Percentiles rank a stretch among this genome's conserved stretches.
phyloP scores from a whole-genome alignment of 1,284 basidiomycete species.

The Ceratobasidium theobromae region DNA sequence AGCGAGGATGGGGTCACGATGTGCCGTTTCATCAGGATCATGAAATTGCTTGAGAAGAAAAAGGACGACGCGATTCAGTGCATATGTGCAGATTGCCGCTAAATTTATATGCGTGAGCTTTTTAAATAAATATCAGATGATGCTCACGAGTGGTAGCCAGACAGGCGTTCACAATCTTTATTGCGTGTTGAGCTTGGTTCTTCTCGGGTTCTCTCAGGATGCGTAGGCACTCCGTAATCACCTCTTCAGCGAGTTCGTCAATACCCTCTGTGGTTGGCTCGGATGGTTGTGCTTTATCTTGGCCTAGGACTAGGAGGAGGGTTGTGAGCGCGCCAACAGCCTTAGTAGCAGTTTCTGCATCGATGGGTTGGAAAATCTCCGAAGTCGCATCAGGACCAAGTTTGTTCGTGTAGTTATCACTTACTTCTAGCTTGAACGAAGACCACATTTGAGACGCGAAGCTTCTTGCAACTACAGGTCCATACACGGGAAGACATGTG shows the following conservation, averaged over 20 bases:
- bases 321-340: slow-evolving; percentile 70
- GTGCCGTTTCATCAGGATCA: slow-evolving; percentile 72
- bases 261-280: slow-evolving; percentile 48
- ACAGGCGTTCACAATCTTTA: slow-evolving; percentile 76
- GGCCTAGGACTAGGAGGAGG: slow-evolving; percentile 73
- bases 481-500: slow-evolving; percentile 80
- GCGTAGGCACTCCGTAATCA: slow-evolving; percentile 76
- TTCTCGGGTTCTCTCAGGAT: slow-evolving; percentile 88
- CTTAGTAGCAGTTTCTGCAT: slow-evolving; percentile 67
- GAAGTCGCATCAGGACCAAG: background rate
- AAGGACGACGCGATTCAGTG: slow-evolving; percentile 65
- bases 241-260: slow-evolving; percentile 66
- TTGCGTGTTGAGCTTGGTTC: slow-evolving; percentile 81
- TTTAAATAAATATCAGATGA: slow-evolving; percentile 33
- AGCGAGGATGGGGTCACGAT: slow-evolving; percentile 71
- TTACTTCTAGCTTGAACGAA: slow-evolving; percentile 81
- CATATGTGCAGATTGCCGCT: slow-evolving; percentile 74
- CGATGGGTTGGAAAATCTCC: slow-evolving; percentile 89
- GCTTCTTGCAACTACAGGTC: slow-evolving; percentile 58
- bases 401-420: slow-evolving; percentile 27
- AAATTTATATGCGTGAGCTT: slow-evolving; percentile 18
- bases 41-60: slow-evolving; percentile 76
- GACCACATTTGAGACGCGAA: slow-evolving; percentile 82
- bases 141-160: slow-evolving; percentile 72
- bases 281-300: slow-evolving; percentile 41